These are phyloP conservation scores for Acer saccharum DNA, from an alignment of 345 rosid species.

Conservation along the genomic window DNA sequence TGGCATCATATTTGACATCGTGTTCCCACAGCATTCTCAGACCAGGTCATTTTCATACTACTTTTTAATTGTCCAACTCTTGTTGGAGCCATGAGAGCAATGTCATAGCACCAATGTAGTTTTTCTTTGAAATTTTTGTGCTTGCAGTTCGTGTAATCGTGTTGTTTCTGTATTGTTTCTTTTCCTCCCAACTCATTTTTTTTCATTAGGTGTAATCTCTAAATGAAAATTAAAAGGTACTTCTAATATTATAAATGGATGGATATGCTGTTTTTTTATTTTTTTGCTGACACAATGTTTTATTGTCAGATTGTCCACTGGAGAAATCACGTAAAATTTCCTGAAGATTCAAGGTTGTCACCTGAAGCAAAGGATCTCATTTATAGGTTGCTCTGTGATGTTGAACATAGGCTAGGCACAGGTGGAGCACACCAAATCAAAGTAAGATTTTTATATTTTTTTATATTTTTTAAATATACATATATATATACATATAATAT, in stretches of 20 bases:
- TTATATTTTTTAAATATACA: not conserved
- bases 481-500: not conserved
- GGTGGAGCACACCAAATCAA: slow-evolving; percentile 87
- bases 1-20: slow-evolving; percentile 2
- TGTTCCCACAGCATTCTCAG: not conserved
- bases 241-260: not conserved
- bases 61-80: not conserved
- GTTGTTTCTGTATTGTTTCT: not conserved
- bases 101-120: slow-evolving; percentile 2
- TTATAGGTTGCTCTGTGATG: slow-evolving; percentile 81
- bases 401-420: slow-evolving; percentile 86
- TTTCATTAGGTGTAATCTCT: not conserved
- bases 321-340: slow-evolving; percentile 88
- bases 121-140: not conserved
- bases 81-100: not conserved
- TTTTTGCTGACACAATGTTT: slow-evolving; percentile 1
- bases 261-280: not conserved
- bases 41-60: slow-evolving; percentile 7
- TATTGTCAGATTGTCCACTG: slow-evolving; percentile 80
- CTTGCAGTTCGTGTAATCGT: not conserved
- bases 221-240: not conserved
- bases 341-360: slow-evolving; percentile 73
- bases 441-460: slow-evolving; percentile 57
- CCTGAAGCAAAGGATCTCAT: slow-evolving; percentile 87
- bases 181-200: not conserved